These are phyloP conservation scores for Leccinum rimulosum DNA, from an alignment of 768 basidiomycete genomes.

Conservation along the genomic window DNA sequence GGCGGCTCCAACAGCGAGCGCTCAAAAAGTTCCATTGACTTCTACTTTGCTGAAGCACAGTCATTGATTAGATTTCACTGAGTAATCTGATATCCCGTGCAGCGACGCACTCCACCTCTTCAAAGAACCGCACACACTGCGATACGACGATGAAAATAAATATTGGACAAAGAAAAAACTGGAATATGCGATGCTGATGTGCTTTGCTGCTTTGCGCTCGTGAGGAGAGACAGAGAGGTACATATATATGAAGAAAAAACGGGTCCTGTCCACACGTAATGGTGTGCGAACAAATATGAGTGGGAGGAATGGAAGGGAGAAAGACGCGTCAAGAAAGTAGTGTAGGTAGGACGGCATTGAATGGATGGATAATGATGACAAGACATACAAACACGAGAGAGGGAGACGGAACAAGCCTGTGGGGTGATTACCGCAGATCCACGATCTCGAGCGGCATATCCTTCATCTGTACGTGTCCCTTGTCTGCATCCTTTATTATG, in stretches of 20 bases:
- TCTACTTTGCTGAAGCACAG: no score
- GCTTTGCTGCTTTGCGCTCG: not conserved
- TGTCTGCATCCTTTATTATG: constrained; percentile 67
- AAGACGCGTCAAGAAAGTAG: not conserved
- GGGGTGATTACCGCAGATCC: constrained; percentile 54
- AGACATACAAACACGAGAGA: not conserved
- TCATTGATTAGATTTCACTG: no score
- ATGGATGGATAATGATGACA: not conserved
- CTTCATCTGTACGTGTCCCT: constrained; percentile 79
- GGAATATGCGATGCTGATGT: constrained; percentile 4
- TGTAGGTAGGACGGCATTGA: not conserved
- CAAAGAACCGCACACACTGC: not conserved
- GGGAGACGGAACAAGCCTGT: not conserved
- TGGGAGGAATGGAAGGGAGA: not conserved
- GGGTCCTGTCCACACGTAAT: not conserved
- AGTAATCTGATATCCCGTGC: no score
- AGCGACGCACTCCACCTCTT: not conserved
- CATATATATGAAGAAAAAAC: constrained; percentile 10
- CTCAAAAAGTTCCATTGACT: no score
- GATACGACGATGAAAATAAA: not conserved
- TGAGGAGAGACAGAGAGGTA: not conserved
- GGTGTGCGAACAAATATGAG: not conserved
- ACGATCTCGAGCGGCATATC: constrained; percentile 76
- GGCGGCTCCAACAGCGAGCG: no score
- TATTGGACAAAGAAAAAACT: not conserved